These are phyloP conservation scores for Mycena indigotica DNA, from an alignment of 768 basidiomycete genomes.

Conservation along the genomic window DNA sequence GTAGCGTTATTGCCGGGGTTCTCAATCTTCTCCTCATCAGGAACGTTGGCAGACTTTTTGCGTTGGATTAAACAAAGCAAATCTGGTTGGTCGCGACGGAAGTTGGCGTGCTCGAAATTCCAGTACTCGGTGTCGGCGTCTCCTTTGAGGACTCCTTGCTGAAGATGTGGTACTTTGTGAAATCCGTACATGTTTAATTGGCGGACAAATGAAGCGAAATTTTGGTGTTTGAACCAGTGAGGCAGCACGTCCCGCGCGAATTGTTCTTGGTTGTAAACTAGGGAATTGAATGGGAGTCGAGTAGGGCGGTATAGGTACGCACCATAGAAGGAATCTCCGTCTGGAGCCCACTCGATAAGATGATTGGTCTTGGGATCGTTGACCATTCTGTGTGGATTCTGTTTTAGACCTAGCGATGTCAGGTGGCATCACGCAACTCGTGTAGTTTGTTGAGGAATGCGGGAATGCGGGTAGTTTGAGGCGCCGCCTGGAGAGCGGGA, in stretches of 20 bases:
- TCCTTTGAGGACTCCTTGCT: conserved; percentile 87
- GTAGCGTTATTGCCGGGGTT: conserved; percentile 34
- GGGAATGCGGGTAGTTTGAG: conserved; percentile 58
- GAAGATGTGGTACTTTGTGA: conserved; percentile 93
- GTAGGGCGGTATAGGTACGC: conserved; percentile 8
- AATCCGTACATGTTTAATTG: conserved; percentile 97
- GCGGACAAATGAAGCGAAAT: conserved; percentile 89
- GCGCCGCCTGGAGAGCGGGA: conserved; percentile 36
- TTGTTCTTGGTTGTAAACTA: conserved; percentile 89
- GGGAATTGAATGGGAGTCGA: not conserved
- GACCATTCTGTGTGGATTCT: conserved; percentile 69
- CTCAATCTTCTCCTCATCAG: conserved; percentile 35
- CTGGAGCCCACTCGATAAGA: conserved; percentile 89
- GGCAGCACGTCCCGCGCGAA: conserved; percentile 89
- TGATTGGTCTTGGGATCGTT: conserved; percentile 81
- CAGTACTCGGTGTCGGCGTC: conserved; percentile 81
- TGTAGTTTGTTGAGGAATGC: conserved; percentile 93
- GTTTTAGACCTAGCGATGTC: conserved; percentile 19
- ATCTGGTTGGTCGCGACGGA: conserved; percentile 87
- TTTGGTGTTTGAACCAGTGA: conserved; percentile 96
- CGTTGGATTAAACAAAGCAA: conserved; percentile 85
- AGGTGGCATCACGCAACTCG: conserved; percentile 57
- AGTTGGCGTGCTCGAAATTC: conserved; percentile 92
- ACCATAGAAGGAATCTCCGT: conserved; percentile 94
- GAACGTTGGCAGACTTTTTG: conserved; percentile 63